Base-by-base conservation (phyloP, 225 moss, liverwort and hornwort species). In the Physcomitrium patens region DNA sequence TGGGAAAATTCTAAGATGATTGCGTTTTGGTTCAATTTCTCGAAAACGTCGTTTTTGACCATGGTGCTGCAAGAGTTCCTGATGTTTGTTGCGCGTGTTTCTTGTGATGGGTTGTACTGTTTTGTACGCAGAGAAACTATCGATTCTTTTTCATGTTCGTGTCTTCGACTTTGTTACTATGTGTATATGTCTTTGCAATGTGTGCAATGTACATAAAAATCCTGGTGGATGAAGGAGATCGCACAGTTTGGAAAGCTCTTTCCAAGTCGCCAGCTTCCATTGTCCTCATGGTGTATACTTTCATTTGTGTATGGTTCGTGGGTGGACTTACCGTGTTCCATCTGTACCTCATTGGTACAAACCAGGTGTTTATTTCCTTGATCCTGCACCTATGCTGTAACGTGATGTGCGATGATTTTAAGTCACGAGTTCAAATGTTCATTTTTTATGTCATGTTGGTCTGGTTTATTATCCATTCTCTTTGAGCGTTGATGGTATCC, bases 101-200 rank as follows among this genome's bases (percentile, higher is more conserved):
- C 63, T 76, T 15, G n/a, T 2, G 42, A 0, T 58, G 47, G 73
- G 17, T 20, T 31, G 0, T 49, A 11, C 59, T 52, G 10, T 75
- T 66, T 0, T 47, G 17, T 15, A 54, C 67, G 96, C 96, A 97
- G 91, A 90, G 97, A 45, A 97, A 94, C 61, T 94, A 94, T 64
- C 90, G 94, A 23, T 94, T 91, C 69, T 97, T 97, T 82, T 93
- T 97, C 85, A 19, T 97, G 93, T 97, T 97, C 68, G 89, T 97
- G 50, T 94, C 87, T 0, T 94, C 78, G 27, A 93, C 94, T 3
- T 76, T 94, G 13, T 11, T 97, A 61, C 60, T 97, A 57, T 97
- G 97, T 74, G 79, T 94, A 26, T 97, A 86, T 31, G 94, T 97
- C 12, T 97, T 97, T 47, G 78, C 97, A 67, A 90, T 97, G 86